Percentiles rank a stretch among this genome's conserved stretches.
Evolutionary conservation across 2,329 filamentous ascomycete genomes (phyloP).

Genomic region (Phialophora expanda): DNA sequence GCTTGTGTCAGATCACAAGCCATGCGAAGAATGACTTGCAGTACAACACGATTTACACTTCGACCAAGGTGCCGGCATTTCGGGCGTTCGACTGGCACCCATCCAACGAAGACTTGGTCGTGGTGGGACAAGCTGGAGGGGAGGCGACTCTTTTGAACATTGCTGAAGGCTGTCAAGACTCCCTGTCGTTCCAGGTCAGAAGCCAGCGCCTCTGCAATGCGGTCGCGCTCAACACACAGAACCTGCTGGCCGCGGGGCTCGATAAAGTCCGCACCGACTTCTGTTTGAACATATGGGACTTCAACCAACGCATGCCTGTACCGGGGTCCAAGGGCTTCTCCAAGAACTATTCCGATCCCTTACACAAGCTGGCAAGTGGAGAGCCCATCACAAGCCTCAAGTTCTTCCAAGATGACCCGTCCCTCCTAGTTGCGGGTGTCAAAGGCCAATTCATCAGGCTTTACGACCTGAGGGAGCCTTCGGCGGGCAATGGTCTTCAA

Average conservation of each 20-base stretch:
- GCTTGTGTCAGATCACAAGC: constrained; percentile 58
- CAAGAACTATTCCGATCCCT: constrained; percentile 50
- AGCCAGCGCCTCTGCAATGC: constrained; percentile 69
- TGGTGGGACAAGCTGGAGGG: constrained; percentile 65
- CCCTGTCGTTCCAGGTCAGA: constrained; percentile 62
- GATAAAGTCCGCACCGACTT: constrained; percentile 69
- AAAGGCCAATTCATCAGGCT: constrained; percentile 65
- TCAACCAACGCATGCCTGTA: constrained; percentile 54
- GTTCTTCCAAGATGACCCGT: constrained; percentile 65
- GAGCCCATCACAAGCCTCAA: constrained; percentile 68
- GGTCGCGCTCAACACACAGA: constrained; percentile 63
- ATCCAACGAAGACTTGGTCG: constrained; percentile 62
- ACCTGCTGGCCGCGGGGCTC: constrained; percentile 65
- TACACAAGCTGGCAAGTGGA: constrained; percentile 65
- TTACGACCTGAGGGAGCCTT: constrained; percentile 63
- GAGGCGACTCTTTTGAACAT: constrained; percentile 65
- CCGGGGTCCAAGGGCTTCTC: constrained; percentile 41
- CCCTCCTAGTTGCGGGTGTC: constrained; percentile 65
- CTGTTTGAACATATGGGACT: constrained; percentile 69
- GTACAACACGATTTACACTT: constrained; percentile 60
- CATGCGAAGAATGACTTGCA: constrained; percentile 49
- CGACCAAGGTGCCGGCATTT: constrained; percentile 64
- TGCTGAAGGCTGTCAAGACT: constrained; percentile 55
- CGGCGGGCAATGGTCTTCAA: constrained; percentile 48
- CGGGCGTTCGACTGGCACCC: constrained; percentile 71